Base-by-base conservation (phyloP, 345 rosid species). In the Rhizophora apiculata region DNA sequence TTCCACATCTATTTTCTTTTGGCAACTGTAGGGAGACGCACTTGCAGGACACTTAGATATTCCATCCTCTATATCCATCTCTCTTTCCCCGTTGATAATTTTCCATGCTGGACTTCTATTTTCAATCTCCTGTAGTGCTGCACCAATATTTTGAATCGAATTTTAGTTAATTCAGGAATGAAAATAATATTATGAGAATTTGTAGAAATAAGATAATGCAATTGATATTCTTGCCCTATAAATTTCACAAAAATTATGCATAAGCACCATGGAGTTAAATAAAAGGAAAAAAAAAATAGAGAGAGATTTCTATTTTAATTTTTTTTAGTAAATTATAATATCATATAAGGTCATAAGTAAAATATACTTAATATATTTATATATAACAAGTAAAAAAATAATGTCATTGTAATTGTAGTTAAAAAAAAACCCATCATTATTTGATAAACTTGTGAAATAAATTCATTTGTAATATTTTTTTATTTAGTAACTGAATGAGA, bases 101-200 rank as follows among this genome's bases (percentile, higher is more conserved):
- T 80, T 84, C 31, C 82, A 77, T 26, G 77, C 76, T 29, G 92
- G 86, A 63, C 82, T 82, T 88, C 84, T 85, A 72, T 83, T 85
- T 68, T 86, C 89, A 56, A 81, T 86, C 71, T 85, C 80, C n/a
- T 86, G 81, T 87, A 90, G 78, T 9, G 88, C 92, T 84, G 90
- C 76, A 72, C 39, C 46, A 66, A 37, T n/a, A 43, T 9, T 56
- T 55, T 10, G 22, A 21, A 13, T 34, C 31, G 37, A 16, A 21
- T 21, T 20, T 67, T 43, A 54, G 8, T 36, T 48, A 13, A 22
- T 27, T n/a, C 58, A 15, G 3, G 1, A 13, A 8, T 19, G 46
- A 8, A 36, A 30, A 20, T 16, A 13, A 6, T 6, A 31, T 29
- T 20, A 3, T 19, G 32, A 61, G 48, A 32, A 31, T 19, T 21